phyloP scores from a whole-genome alignment of 2,329 filamentous ascomycete species.

The Colletotrichum shisoi region DNA sequence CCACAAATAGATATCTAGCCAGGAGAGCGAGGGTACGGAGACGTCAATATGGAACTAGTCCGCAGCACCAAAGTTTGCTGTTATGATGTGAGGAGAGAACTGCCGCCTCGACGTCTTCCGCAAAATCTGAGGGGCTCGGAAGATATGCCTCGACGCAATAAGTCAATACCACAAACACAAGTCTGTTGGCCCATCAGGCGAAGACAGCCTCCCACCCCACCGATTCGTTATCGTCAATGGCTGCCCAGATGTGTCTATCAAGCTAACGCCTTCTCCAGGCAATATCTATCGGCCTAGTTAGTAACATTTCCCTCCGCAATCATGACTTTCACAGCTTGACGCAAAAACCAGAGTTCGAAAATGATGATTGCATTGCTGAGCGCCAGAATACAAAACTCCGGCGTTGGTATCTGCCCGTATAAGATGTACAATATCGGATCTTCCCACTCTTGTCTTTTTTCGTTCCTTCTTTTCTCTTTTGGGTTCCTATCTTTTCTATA shows the following conservation, averaged over 20 bases:
- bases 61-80: too few relatives aligned
- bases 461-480: neutral
- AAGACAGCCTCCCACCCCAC: neutral
- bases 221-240: neutral
- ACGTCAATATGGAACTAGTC: neutral
- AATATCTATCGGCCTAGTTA: neutral
- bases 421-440: slow-evolving; percentile 29
- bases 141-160: neutral
- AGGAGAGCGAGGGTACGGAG: neutral
- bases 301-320: neutral
- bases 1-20: neutral
- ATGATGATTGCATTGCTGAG: slow-evolving; percentile 24
- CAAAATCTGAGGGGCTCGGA: neutral
- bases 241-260: neutral
- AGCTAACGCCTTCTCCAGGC: neutral
- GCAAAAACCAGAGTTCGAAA: neutral
- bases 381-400: slow-evolving; percentile 23
- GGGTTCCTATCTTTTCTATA: neutral
- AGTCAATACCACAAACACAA: neutral
- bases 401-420: slow-evolving; percentile 34
- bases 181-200: too few relatives aligned
- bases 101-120: neutral
- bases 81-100: neutral
- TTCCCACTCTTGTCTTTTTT: neutral
- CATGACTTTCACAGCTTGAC: too few relatives aligned